These are phyloP conservation scores for Lactarius evosmus DNA, from an alignment of 768 basidiomycete genomes.

Conservation along the genomic window DNA sequence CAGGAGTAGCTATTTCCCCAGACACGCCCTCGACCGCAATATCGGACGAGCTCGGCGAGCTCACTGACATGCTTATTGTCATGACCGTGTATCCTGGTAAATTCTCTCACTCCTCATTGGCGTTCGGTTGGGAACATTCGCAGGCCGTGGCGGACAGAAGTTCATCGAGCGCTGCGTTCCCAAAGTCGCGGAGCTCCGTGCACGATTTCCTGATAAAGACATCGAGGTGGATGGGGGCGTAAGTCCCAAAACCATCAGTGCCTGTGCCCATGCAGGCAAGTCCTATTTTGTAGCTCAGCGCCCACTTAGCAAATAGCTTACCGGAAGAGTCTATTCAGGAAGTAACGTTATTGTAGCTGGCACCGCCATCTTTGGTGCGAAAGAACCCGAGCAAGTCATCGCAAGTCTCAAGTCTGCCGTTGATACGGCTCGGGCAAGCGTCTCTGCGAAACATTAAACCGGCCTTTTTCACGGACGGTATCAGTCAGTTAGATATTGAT, in stretches of 20 bases:
- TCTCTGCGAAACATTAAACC: conserved; percentile 29
- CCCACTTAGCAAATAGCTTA: neutral
- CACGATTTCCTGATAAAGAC: conserved; percentile 88
- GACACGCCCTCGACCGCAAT: conserved; percentile 88
- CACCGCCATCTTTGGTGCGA: conserved; percentile 86
- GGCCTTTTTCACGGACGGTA: neutral
- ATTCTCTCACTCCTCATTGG: conserved; percentile 7
- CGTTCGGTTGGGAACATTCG: neutral
- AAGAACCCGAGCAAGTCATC: conserved; percentile 79
- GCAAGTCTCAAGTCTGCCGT: conserved; percentile 64
- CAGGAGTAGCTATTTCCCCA: conserved; percentile 95
- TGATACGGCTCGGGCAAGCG: conserved; percentile 58
- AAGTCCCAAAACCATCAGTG: conserved; percentile 83
- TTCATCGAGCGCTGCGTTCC: conserved; percentile 90
- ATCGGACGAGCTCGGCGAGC: conserved; percentile 76
- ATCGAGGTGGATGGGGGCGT: conserved; percentile 99
- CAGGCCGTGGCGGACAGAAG: conserved; percentile 93
- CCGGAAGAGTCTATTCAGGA: conserved; percentile 44
- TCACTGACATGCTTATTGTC: conserved; percentile 92
- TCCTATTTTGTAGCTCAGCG: conserved; percentile 22
- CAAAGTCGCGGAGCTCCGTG: conserved; percentile 88
- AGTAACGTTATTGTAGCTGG: conserved; percentile 99
- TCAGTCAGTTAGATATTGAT: neutral
- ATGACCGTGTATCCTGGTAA: conserved; percentile 96
- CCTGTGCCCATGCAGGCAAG: conserved; percentile 85